These are phyloP conservation scores for Crithidia expoeki DNA, from an alignment of 208 protist genomes.

Conservation along the genomic window DNA sequence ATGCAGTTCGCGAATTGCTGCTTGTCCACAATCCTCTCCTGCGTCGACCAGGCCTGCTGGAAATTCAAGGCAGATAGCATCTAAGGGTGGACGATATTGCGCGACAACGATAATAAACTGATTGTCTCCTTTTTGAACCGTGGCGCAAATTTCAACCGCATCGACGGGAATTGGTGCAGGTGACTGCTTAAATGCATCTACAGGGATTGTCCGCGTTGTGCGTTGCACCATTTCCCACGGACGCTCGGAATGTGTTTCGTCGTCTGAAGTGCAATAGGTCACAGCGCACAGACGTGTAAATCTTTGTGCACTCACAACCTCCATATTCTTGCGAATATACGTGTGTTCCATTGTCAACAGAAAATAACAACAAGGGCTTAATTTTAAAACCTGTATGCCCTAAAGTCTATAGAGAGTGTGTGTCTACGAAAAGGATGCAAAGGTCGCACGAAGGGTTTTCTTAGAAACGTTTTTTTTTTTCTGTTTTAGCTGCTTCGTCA, in stretches of 20 bases:
- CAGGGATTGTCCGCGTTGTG: slow-evolving; percentile 42
- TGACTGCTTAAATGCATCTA: slow-evolving; percentile 32
- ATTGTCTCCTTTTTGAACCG: slow-evolving; percentile 36
- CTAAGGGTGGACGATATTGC: slow-evolving; percentile 84
- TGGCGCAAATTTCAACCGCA: slow-evolving; percentile 73
- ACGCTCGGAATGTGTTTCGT: slow-evolving; percentile 9
- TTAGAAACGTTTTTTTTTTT: too few species aligned
- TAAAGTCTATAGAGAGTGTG: too few species aligned
- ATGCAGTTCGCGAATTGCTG: slow-evolving; percentile 79
- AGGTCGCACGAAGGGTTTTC: too few species aligned
- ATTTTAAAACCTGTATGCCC: too few species aligned
- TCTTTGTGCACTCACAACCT: slow-evolving; percentile 31
- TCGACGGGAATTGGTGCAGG: slow-evolving; percentile 60
- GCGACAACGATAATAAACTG: slow-evolving; percentile 74
- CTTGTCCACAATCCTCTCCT: slow-evolving; percentile 48
- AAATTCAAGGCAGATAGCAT: slow-evolving; percentile 75
- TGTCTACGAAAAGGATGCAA: too few species aligned
- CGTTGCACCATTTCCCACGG: slow-evolving; percentile 80
- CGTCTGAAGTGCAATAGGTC: slow-evolving; percentile 29
- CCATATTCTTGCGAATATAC: slow-evolving; percentile 37
- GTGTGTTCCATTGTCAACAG: slow-evolving; percentile 39
- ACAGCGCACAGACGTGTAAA: slow-evolving; percentile 41
- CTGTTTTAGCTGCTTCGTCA: too few species aligned
- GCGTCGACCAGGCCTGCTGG: slow-evolving; percentile 82
- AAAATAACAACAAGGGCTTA: not conserved